These are phyloP conservation scores for Pseudohalonectria lignicola DNA, from an alignment of 2,329 filamentous ascomycete species.

Conservation along the genomic window DNA sequence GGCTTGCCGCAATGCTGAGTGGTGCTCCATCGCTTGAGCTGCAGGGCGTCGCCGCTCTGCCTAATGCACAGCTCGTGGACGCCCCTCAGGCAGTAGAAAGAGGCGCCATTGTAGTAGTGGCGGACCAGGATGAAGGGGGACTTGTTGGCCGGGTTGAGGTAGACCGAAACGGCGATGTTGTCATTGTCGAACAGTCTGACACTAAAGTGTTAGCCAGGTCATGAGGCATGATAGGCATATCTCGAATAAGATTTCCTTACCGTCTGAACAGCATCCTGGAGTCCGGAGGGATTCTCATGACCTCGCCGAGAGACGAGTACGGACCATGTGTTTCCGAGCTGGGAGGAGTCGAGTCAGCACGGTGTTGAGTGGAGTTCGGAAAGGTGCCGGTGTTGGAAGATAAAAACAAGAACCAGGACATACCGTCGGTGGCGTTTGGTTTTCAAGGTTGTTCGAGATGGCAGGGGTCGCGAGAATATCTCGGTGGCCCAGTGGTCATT, in stretches of 20 bases:
- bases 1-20: slow-evolving; percentile 29
- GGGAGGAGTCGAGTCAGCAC: background rate
- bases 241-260: too few species aligned
- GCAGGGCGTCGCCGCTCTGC: slow-evolving; percentile 30
- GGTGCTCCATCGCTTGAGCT: slow-evolving; percentile 40
- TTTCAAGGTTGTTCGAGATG: slow-evolving; percentile 37
- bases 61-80: slow-evolving; percentile 43
- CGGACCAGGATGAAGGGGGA: slow-evolving; percentile 37
- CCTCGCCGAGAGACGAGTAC: slow-evolving; percentile 26
- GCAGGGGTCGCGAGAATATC: slow-evolving; percentile 44
- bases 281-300: slow-evolving; percentile 29
- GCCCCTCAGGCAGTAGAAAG: slow-evolving; percentile 37
- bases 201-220: slow-evolving; percentile 13
- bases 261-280: slow-evolving; percentile 43
- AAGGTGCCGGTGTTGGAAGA: too few species aligned
- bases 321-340: slow-evolving; percentile 37
- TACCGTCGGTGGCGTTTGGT: slow-evolving; percentile 19
- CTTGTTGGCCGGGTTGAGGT: slow-evolving; percentile 27
- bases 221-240: background rate
- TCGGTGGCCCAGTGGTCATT: slow-evolving; percentile 46
- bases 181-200: slow-evolving; percentile 46
- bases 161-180: slow-evolving; percentile 40
- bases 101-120: slow-evolving; percentile 23
- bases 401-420: background rate
- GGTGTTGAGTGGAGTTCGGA: background rate